Evolutionary conservation across 805 yeast genomes (phyloP).

Genomic region (Ogataea dorogensis): DNA sequence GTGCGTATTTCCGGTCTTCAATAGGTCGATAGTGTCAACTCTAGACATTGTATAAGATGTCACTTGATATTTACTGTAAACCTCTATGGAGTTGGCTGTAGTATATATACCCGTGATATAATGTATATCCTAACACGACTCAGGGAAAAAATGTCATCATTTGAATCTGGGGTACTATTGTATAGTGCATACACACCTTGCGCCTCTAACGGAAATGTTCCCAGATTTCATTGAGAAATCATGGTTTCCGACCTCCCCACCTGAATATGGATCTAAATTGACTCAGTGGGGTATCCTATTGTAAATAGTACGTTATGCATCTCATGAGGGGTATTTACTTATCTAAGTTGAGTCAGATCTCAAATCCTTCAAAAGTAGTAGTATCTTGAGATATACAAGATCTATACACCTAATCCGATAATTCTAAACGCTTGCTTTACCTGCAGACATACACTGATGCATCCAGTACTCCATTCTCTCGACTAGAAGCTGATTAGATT

Average conservation of each 20-base stretch:
- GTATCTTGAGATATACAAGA: no score
- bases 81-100: no score
- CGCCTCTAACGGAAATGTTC: constrained; percentile 6
- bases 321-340: no score
- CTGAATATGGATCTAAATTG: no score
- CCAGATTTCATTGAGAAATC: not conserved
- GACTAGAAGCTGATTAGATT: constrained; percentile 24
- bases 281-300: no score
- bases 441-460: constrained; percentile 29
- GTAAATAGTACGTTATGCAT: no score
- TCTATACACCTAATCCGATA: not conserved
- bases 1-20: constrained; percentile 6
- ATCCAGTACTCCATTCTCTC: constrained; percentile 32
- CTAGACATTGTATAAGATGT: not conserved
- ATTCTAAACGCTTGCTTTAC: no score
- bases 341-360: no score
- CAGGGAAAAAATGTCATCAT: not conserved
- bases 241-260: no score
- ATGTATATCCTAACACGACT: not conserved
- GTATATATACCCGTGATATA: not conserved
- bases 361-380: no score
- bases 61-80: no score
- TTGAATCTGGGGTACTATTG: constrained; percentile 4
- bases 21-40: not conserved
- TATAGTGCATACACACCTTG: not conserved